phyloP scores from a whole-genome alignment of 352 stramenopile species.

The Globisporangium abappressorium region DNA sequence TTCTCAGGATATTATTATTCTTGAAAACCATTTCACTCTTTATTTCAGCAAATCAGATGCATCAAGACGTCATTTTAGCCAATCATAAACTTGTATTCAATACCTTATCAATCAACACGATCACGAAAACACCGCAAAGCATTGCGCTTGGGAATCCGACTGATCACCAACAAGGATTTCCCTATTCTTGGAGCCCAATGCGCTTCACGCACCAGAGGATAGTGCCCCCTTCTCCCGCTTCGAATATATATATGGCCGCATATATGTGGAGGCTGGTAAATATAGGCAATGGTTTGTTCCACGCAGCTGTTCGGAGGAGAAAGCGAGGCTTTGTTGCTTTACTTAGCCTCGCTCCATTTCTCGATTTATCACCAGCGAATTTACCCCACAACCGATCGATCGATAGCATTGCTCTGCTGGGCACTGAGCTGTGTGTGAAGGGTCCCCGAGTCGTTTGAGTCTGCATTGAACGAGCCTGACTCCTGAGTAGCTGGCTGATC shows the following conservation, averaged over 20 bases:
- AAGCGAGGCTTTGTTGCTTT: neutral
- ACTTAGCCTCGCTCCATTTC: slow-evolving; percentile 3
- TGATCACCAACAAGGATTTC: too few relatives aligned
- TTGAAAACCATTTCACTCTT: neutral
- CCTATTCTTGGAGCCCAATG: too few relatives aligned
- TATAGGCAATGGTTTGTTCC: too few relatives aligned
- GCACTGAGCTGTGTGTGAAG: too few relatives aligned
- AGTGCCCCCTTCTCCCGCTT: too few relatives aligned
- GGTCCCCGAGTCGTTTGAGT: too few relatives aligned
- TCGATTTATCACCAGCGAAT: slow-evolving; percentile 1
- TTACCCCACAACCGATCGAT: neutral
- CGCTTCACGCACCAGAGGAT: too few relatives aligned
- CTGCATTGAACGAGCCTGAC: neutral
- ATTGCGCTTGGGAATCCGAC: too few relatives aligned
- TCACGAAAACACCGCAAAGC: too few relatives aligned
- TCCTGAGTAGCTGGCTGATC: neutral
- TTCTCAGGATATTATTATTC: neutral
- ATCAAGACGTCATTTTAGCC: neutral
- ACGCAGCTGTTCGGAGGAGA: neutral
- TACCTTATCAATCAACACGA: too few relatives aligned
- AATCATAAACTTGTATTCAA: neutral
- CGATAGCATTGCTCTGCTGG: neutral
- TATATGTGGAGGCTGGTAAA: too few relatives aligned
- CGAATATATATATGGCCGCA: too few relatives aligned
- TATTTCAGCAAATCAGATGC: neutral